Base-by-base conservation (phyloP, 2,329 filamentous ascomycete species). In the Diaporthe vexans region DNA sequence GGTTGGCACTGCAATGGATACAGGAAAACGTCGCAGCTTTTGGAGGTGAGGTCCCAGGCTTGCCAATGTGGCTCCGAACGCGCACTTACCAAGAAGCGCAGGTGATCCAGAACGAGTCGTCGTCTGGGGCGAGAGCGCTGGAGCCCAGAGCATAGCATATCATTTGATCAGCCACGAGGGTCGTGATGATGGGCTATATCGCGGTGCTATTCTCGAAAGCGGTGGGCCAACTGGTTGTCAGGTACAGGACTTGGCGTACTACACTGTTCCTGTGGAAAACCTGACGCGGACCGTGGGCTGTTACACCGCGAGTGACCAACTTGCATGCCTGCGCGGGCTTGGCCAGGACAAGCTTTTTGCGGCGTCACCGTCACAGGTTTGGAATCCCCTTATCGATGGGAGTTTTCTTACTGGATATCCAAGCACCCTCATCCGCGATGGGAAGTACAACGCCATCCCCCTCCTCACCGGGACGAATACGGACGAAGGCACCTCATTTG, bases 101-200 rank as follows among this genome's bases (percentile, higher is more conserved):
- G 40, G 40, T 43, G 40, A 43, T 43, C 84, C 86, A 4, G 76
- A 79, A 0, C 82, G 84, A 54, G 86, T 88, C 0, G 84, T 84
- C 2, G 79, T 88, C n/a, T 89, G 85, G 87, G 88, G 86, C 8
- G 84, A 86, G 76, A 84, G 82, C 35, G 84, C 84, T 24, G 84
- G 84, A 1, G 84, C 84, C 0, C 82, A 85, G 71, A 84, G 83
- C 59, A 82, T 82, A 33, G 81, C 82, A 4, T 84, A 84, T 65
- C 90, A 91, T 35, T 82, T 91, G 29, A 84, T 88, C 43, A 87
- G 88, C 11, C 89, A 90, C 76, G 86, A 86, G 48, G 89, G 90
- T 0, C 83, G 88, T 40, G 85, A 91, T 70, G 89, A 91, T 72
- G 81, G 83, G 0, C 81, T 92, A 0, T 92, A 90, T 77, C 85